Percentiles rank a stretch among this genome's conserved stretches.
phyloP scores from a whole-genome alignment of 805 yeast species.

The Grigorovia jiainica region DNA sequence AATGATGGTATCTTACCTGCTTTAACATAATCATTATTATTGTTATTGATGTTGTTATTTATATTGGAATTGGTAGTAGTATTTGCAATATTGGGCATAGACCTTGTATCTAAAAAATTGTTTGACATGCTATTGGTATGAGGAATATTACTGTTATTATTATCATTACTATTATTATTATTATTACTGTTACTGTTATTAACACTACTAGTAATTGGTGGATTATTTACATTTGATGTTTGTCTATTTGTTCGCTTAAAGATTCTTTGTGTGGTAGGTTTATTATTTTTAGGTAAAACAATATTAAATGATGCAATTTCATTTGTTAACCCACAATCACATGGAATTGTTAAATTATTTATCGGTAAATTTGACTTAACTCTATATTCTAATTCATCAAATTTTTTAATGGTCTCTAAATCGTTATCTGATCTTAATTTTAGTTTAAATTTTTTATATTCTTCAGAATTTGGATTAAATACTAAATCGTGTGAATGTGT shows the following conservation, averaged over 20 bases:
- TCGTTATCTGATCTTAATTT: conserved; percentile 20
- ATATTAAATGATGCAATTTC: conserved; percentile 29
- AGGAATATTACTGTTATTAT: neutral
- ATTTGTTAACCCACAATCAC: conserved; percentile 31
- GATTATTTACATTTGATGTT: neutral
- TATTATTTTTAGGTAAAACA: conserved; percentile 18
- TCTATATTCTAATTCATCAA: conserved; percentile 30
- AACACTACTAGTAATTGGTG: neutral
- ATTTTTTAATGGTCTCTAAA: conserved; percentile 26
- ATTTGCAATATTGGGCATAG: too few relatives aligned
- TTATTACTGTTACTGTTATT: neutral
- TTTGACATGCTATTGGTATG: too few relatives aligned
- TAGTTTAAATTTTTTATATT: conserved; percentile 28
- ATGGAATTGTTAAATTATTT: conserved; percentile 24
- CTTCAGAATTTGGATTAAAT: conserved; percentile 28
- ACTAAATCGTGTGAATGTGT: conserved; percentile 45
- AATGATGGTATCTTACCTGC: neutral
- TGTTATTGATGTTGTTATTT: neutral
- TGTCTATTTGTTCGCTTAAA: neutral
- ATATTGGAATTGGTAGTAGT: too few relatives aligned
- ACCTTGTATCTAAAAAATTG: too few relatives aligned
- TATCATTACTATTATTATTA: conserved; percentile 1
- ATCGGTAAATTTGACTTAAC: conserved; percentile 26
- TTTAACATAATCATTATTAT: neutral
- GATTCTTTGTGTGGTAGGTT: neutral